Evolutionary conservation across 352 stramenopile species (phyloP), one percentile per base, ranked within the genome.

Genomic region (Pythium aristosporum): DNA sequence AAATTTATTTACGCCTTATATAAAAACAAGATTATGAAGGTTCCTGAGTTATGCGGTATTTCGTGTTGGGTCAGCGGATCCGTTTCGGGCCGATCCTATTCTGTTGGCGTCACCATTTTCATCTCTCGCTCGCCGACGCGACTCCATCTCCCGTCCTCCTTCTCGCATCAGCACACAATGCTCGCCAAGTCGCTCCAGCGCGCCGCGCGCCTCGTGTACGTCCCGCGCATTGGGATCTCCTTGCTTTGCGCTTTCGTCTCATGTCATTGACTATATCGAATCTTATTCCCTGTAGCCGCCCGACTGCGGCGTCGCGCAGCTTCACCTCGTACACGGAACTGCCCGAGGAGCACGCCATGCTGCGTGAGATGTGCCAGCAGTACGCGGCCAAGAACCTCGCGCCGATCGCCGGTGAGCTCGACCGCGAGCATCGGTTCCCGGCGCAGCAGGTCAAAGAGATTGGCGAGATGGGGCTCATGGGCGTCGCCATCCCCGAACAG

Each of bases 391-490:
- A 98, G 72, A 94, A 97, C 71, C 78, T 98, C 30, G 80, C 77
- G 48, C 94, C 96, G 5, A 92, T 97, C 63, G 96, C 96, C 5
- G 82, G 86, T 1, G 73, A 94, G 37, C 89, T 96, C 69, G 96
- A 99, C 72, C 82, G 89, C 47, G 76, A 96, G 41, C 91, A 98
- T 67, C 72, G 69, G 23, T 98, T 91, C 67, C 91, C 91, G 18
- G 76, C 72, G 9, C 63, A 96, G 56, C 84, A 92, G 57, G 75
- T 97, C 15, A 87, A 90, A 69, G 77, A 92, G 69, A 65, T 97
- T 62, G 89, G 89, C 18, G 95, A 98, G 63, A 95, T 98, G 68
- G 96, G 96, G 3, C 73, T 99, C 21, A 98, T 99, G 94, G 96
- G 96, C 28, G 92, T 99, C 42, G 94, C 94, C 49, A 85, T 98